Evolutionary conservation across 768 basidiomycete genomes (phyloP).

Genomic region (Pleurotus salmoneostramineus): DNA sequence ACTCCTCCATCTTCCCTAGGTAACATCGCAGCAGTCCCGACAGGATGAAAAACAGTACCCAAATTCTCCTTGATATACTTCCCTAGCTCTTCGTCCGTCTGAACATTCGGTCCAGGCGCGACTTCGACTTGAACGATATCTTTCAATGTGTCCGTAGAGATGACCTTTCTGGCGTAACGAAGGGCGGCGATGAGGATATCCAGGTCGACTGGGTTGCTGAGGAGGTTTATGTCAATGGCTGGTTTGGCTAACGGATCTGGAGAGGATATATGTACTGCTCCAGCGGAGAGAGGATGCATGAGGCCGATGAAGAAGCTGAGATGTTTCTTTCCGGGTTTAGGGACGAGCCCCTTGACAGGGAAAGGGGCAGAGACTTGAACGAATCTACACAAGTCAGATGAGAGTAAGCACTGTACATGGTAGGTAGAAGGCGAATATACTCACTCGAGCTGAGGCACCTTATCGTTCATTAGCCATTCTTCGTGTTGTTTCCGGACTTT

Average conservation of each 20-base stretch:
- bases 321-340: conserved; percentile 17
- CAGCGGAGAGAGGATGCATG: conserved; percentile 34
- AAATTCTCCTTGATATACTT: conserved; percentile 11
- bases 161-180: conserved; percentile 18
- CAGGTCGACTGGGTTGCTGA: conserved; percentile 18
- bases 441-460: conserved; percentile 14
- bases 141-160: conserved; percentile 8
- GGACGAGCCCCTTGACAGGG: background rate
- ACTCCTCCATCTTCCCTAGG: conserved; percentile 21
- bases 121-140: conserved; percentile 10
- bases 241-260: conserved; percentile 34
- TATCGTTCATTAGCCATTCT: conserved; percentile 9
- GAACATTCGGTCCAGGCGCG: conserved; percentile 8
- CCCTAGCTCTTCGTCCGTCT: conserved; percentile 11
- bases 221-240: conserved; percentile 39
- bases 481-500: background rate
- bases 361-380: conserved; percentile 11
- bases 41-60: conserved; percentile 14
- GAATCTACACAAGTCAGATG: conserved; percentile 1
- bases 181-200: conserved; percentile 15
- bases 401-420: background rate
- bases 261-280: conserved; percentile 35
- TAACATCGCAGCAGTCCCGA: conserved; percentile 26
- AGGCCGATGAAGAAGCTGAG: conserved; percentile 15
- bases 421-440: conserved; percentile 2